phyloP scores from a whole-genome alignment of 352 stramenopile genomes.

The Phytopythium boreale region DNA sequence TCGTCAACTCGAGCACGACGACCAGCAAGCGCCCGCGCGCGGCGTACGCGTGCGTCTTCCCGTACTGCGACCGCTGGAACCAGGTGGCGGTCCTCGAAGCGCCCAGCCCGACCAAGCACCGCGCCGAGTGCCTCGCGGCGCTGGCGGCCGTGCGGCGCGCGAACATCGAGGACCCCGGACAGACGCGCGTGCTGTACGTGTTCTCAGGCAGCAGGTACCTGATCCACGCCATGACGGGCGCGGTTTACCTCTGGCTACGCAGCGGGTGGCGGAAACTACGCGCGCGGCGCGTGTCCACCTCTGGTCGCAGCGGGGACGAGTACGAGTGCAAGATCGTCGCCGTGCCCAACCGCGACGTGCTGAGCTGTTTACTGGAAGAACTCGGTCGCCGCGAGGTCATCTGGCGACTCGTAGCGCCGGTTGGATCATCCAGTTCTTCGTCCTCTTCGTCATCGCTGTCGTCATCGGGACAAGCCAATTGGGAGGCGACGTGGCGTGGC shows the following conservation, averaged over 20 bases:
- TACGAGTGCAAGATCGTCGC: neutral
- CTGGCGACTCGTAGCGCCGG: conserved; percentile 1
- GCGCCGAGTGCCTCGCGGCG: neutral
- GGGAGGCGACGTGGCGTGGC: conserved; percentile 6
- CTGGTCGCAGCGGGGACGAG: neutral
- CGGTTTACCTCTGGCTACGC: conserved; percentile 1
- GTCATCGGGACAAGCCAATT: conserved; percentile 1
- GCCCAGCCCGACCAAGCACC: conserved; percentile 5
- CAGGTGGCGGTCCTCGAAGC: neutral
- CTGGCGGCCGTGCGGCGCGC: conserved; percentile 2
- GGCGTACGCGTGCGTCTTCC: conserved; percentile 6
- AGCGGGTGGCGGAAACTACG: conserved; percentile 2
- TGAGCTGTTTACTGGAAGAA: conserved; percentile 5
- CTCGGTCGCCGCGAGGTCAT: conserved; percentile 2
- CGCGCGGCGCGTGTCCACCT: neutral
- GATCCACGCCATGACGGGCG: conserved; percentile 5
- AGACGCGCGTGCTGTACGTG: conserved; percentile 5
- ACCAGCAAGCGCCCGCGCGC: neutral
- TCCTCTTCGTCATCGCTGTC: neutral
- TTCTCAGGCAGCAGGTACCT: conserved; percentile 6
- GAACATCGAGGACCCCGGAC: conserved; percentile 1
- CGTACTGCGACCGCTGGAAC: conserved; percentile 5
- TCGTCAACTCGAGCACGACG: neutral
- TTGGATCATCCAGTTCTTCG: neutral
- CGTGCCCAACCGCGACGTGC: neutral